Conservation (phyloP, 2,329 filamentous ascomycete genomes). For the Diplodia sapinea region DNA sequence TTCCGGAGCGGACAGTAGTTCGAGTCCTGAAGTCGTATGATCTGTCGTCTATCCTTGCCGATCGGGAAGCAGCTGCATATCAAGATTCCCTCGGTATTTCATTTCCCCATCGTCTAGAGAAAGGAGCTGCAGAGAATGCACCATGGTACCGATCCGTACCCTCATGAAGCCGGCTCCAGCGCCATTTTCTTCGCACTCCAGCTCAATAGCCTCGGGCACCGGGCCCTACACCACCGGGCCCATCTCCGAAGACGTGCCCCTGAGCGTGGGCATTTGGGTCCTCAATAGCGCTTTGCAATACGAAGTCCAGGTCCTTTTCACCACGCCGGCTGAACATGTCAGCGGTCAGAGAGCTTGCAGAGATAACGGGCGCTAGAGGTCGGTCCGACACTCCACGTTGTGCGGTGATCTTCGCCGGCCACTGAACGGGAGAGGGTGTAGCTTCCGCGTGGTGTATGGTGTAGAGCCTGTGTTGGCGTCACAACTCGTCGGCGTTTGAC, state of each 20-base stretch:
- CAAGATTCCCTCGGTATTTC: not conserved
- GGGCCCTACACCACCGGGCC: not conserved
- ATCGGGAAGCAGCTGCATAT: not conserved
- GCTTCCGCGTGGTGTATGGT: not conserved
- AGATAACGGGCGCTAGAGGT: not conserved
- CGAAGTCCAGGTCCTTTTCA: not conserved
- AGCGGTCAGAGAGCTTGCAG: not conserved
- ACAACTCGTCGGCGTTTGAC: not conserved
- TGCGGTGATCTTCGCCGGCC: not conserved
- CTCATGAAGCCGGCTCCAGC: not conserved
- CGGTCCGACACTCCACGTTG: slow-evolving; percentile 7
- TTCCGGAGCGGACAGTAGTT: not conserved
- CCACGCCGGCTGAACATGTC: not conserved
- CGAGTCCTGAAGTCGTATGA: slow-evolving; percentile 7
- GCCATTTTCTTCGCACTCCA: not conserved
- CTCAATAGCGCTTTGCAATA: not conserved
- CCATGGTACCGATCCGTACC: not conserved
- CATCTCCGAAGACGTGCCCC: not conserved
- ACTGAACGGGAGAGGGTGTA: not conserved
- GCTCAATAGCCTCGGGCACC: not conserved
- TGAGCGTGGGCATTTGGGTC: not conserved
- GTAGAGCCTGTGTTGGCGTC: not conserved
- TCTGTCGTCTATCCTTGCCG: not conserved
- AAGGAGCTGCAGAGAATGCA: not conserved
- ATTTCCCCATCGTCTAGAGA: not conserved